phyloP scores from a whole-genome alignment of 768 basidiomycete genomes.

The Termitomyces sp. region DNA sequence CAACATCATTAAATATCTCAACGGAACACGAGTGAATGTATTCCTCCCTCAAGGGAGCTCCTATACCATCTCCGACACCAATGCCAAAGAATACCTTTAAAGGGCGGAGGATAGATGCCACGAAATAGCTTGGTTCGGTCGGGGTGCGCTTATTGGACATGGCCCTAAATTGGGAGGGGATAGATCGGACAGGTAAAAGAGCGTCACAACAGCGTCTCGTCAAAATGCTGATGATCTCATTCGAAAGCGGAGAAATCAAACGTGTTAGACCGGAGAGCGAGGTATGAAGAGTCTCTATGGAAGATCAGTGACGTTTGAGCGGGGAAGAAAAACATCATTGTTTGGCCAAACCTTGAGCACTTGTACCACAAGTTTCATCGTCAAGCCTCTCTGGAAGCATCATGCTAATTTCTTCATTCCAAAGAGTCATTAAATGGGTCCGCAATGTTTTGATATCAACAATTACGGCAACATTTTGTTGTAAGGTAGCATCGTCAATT shows the following conservation, averaged over 20 bases:
- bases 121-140: constrained; percentile 82
- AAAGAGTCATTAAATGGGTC: constrained; percentile 48
- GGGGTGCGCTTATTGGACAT: constrained; percentile 71
- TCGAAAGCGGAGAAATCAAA: constrained; percentile 53
- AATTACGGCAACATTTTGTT: constrained; percentile 62
- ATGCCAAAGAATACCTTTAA: constrained; percentile 69
- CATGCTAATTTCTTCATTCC: constrained; percentile 61
- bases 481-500: constrained; percentile 60
- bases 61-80: constrained; percentile 53
- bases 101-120: constrained; percentile 75
- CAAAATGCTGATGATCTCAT: constrained; percentile 65
- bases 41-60: constrained; percentile 50
- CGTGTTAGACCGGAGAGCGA: constrained; percentile 44
- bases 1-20: constrained; percentile 68
- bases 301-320: constrained; percentile 1
- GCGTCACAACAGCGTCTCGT: constrained; percentile 81
- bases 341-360: constrained; percentile 46
- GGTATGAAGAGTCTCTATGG: constrained; percentile 50
- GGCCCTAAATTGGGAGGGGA: constrained; percentile 87
- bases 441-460: constrained; percentile 62
- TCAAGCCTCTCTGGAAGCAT: constrained; percentile 49
- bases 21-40: constrained; percentile 46
- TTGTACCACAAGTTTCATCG: constrained; percentile 23
- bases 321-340: background rate
- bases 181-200: constrained; percentile 77